phyloP scores from a whole-genome alignment of 2,329 filamentous ascomycete genomes.

The Neurospora sp. region DNA sequence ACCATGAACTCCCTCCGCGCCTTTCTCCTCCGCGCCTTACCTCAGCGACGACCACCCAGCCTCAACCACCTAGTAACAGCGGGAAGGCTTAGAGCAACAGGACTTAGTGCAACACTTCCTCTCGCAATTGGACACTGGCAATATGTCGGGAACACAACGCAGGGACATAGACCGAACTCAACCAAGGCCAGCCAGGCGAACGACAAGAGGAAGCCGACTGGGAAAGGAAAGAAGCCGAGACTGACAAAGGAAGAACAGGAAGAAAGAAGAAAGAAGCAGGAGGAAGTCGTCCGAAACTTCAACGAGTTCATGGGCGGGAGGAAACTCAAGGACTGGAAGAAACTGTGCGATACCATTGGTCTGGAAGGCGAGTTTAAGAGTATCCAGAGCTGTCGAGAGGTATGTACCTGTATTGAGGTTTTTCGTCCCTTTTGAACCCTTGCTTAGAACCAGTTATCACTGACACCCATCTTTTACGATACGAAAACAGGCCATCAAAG shows the following conservation, averaged over 20 bases:
- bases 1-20: not conserved
- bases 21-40: not conserved
- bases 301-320: conserved; percentile 22
- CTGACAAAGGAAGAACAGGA: not conserved
- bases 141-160: not conserved
- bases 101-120: not conserved
- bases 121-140: not conserved
- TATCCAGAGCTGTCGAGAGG: conserved; percentile 20
- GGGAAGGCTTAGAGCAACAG: not conserved
- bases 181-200: conserved; percentile 29
- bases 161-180: conserved; percentile 29
- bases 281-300: conserved; percentile 12
- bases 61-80: not conserved
- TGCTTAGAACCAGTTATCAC: too few relatives aligned
- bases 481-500: not conserved
- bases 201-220: conserved; percentile 19
- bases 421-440: too few relatives aligned
- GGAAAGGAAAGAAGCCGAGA: not conserved
- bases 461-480: too few relatives aligned
- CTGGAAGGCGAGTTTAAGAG: conserved; percentile 27
- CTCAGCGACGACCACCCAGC: not conserved
- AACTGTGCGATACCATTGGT: conserved; percentile 33
- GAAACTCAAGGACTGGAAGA: conserved; percentile 32
- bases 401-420: too few relatives aligned
- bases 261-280: conserved; percentile 1